These are phyloP conservation scores for Pterocarpus santalinus DNA, from an alignment of 306 rosid genomes.

Conservation along the genomic window DNA sequence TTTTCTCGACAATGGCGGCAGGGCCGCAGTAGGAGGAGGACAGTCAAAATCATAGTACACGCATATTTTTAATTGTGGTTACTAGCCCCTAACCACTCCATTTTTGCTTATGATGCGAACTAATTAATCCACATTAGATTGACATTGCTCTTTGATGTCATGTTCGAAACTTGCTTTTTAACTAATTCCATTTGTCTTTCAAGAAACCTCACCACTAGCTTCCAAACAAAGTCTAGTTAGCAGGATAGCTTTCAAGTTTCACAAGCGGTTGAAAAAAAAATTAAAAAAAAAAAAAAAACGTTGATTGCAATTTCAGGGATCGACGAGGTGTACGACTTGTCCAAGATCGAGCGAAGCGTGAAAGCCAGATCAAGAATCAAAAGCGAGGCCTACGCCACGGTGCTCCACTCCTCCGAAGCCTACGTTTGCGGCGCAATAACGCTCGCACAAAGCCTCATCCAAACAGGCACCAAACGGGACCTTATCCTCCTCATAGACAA, in stretches of 20 bases:
- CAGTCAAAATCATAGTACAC: not conserved
- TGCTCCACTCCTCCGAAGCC: constrained; percentile 71
- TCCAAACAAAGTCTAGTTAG: constrained; percentile 11
- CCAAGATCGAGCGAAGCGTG: constrained; percentile 51
- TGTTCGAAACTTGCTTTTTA: not conserved
- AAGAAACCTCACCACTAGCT: constrained; percentile 5
- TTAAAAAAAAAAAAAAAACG: not conserved
- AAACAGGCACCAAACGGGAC: constrained; percentile 77
- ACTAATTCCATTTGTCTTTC: not conserved
- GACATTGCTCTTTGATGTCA: not conserved
- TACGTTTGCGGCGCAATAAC: constrained; percentile 90
- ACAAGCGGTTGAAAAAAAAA: not conserved
- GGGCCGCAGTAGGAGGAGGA: not conserved
- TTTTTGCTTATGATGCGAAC: not conserved
- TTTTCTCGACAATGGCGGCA: not conserved
- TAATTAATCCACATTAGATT: not conserved
- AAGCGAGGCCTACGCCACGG: constrained; percentile 80
- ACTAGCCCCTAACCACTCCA: not conserved
- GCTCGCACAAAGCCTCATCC: constrained; percentile 74
- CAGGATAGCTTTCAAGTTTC: constrained; percentile 1
- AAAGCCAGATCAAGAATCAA: constrained; percentile 46
- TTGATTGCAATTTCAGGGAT: constrained; percentile 53
- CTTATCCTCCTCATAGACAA: constrained; percentile 74
- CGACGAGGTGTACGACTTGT: constrained; percentile 62
- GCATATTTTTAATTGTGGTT: not conserved